These are phyloP conservation scores for Albugo candida DNA, from an alignment of 352 stramenopile species.

Conservation along the genomic window DNA sequence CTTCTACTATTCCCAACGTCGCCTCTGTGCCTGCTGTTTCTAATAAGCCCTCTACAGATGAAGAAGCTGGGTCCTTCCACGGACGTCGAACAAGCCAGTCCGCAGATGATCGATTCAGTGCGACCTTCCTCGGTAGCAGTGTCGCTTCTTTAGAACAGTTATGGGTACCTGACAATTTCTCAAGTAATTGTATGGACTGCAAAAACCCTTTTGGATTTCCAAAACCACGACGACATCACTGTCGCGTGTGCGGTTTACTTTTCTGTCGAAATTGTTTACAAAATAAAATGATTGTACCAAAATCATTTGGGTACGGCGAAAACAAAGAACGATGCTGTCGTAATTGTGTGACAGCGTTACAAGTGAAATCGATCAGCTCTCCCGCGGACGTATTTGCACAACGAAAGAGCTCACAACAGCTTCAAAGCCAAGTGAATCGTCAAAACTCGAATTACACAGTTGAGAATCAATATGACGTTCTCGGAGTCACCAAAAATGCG, in stretches of 20 bases:
- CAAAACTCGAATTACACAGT: conserved; percentile 19
- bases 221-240: conserved; percentile 68
- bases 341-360: conserved; percentile 58
- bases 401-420: conserved; percentile 16
- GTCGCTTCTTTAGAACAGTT: conserved; percentile 65
- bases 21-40: background rate
- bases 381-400: conserved; percentile 70
- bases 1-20: background rate
- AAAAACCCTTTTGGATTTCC: conserved; percentile 62
- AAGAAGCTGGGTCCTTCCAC: conserved; percentile 1
- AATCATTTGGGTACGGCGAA: conserved; percentile 64
- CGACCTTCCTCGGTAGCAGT: conserved; percentile 2
- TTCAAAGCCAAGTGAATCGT: conserved; percentile 10
- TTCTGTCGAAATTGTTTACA: conserved; percentile 66
- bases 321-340: conserved; percentile 57
- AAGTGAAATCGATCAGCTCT: conserved; percentile 77
- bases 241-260: conserved; percentile 61
- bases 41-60: background rate
- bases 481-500: conserved; percentile 45
- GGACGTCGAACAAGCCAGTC: conserved; percentile 18
- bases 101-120: conserved; percentile 16
- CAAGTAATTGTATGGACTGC: conserved; percentile 74
- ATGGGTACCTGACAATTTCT: conserved; percentile 78
- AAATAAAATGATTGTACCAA: conserved; percentile 67
- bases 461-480: conserved; percentile 41